Percentiles rank a stretch among this genome's conserved stretches.
Conservation (phyloP, 2,329 filamentous ascomycete species). For the Aspergillus piperis region DNA sequence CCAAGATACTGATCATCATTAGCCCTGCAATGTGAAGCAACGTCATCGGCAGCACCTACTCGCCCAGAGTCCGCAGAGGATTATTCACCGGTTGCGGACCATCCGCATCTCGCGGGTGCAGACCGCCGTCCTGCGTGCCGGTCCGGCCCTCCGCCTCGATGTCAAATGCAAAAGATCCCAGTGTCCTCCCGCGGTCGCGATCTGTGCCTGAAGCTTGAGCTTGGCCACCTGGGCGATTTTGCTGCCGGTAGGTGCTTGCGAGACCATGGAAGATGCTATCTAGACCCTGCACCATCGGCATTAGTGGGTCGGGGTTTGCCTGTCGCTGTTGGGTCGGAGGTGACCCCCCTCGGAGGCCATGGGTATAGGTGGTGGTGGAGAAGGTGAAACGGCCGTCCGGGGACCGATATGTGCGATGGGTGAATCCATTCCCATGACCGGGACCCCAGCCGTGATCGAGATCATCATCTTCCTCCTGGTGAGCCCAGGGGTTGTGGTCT, state of each 20-base stretch:
- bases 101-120: slow-evolving; percentile 55
- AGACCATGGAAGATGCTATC: slow-evolving; percentile 51
- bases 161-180: slow-evolving; percentile 9
- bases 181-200: neutral
- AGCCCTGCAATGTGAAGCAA: neutral
- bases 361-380: slow-evolving; percentile 38
- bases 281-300: slow-evolving; percentile 38
- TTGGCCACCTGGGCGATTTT: neutral
- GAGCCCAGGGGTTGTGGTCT: slow-evolving; percentile 51
- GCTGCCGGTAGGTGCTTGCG: slow-evolving; percentile 35
- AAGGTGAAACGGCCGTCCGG: slow-evolving; percentile 49
- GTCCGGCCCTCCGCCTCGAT: slow-evolving; percentile 7
- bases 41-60: slow-evolving; percentile 40
- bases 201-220: neutral
- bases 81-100: slow-evolving; percentile 50
- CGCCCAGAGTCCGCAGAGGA: slow-evolving; percentile 50
- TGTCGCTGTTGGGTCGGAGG: slow-evolving; percentile 13
- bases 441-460: slow-evolving; percentile 11
- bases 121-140: slow-evolving; percentile 27
- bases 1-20: slow-evolving; percentile 27
- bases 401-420: slow-evolving; percentile 46
- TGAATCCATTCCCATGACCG: slow-evolving; percentile 29
- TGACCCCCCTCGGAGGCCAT: slow-evolving; percentile 22
- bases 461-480: slow-evolving; percentile 51
- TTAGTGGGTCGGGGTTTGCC: slow-evolving; percentile 30